Conservation (phyloP, 2,329 filamentous ascomycete species). For the Capronia epimyces region DNA sequence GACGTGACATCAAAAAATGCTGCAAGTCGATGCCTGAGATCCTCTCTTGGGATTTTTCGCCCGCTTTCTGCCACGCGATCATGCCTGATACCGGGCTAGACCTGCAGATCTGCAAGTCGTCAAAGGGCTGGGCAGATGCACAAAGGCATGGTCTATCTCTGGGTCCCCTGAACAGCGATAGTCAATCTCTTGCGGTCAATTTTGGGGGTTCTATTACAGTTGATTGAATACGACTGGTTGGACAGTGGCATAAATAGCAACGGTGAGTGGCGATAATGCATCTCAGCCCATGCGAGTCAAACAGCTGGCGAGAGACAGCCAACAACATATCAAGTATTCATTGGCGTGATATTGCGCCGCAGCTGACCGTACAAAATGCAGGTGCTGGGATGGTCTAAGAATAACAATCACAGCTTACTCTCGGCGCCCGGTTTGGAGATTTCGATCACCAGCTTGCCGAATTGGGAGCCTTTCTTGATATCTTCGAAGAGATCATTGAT, state of each 20-base stretch:
- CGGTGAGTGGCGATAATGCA: neutral
- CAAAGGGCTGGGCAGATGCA: neutral
- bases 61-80: neutral
- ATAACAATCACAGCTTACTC: constrained; percentile 37
- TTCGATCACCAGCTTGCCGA: constrained; percentile 85
- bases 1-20: constrained; percentile 4
- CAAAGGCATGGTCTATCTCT: neutral
- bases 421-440: constrained; percentile 43
- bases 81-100: neutral
- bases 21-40: neutral
- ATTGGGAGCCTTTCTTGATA: constrained; percentile 78
- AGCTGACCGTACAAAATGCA: neutral
- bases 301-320: neutral
- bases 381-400: constrained; percentile 1
- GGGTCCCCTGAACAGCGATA: neutral
- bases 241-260: neutral
- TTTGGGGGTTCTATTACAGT: neutral
- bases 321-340: neutral
- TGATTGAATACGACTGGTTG: neutral
- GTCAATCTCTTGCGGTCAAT: neutral
- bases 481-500: constrained; percentile 80
- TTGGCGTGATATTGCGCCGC: neutral
- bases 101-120: constrained; percentile 1
- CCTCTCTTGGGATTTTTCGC: neutral
- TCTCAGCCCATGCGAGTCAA: neutral